Base-by-base conservation (phyloP, 2,329 filamentous ascomycete species). In the Dichotomopilus funicola region DNA sequence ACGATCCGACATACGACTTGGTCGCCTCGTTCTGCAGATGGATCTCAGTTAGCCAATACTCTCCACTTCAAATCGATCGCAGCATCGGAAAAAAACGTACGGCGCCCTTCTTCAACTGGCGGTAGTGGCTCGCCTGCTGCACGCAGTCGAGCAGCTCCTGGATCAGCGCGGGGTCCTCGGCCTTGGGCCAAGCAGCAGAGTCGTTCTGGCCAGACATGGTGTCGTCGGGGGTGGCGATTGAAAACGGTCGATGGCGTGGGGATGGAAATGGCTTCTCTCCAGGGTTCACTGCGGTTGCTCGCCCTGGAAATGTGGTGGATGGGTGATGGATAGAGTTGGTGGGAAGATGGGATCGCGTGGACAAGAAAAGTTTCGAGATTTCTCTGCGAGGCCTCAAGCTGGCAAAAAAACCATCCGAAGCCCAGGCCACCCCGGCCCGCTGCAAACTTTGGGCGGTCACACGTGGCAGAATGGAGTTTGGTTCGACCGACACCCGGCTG, bases 41-140 rank as follows among this genome's bases (percentile, higher is more conserved):
- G 48, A 12, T 36, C 13, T 4, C 1, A 5, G 47, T 61, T 49
- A 57, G 54, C 43, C 5, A 42, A 13, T 11, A 6, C 4, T 40
- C 11, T 2, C 19, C 19, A 27, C 19, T 27, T 27, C 19, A 27
- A 27, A 27, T 27, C 19, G 19, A 27, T 27, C 19, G 19, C 19
- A 27, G 19, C 19, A 27, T 9, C 3, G 2, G 2, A 5, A 3
- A 40, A 33, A 33, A 42, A 60, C 68, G 49, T 70, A 76, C 87
- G 80, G 88, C 89, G 60, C 89, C 89, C 79, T 94, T 95, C 80
- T 94, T 94, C 63, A 91, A 75, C 79, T 94, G 89, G 13, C 62
- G 51, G 54, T 64, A 64, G 53, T 65, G 63, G 62, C 61, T 61
- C 44, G 62, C 62, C 60, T 65, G 63, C 60, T 65, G 63, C 60